These are phyloP conservation scores for Annulohypoxylon bovei DNA, from an alignment of 495 filamentous ascomycete genomes.

Conservation along the genomic window DNA sequence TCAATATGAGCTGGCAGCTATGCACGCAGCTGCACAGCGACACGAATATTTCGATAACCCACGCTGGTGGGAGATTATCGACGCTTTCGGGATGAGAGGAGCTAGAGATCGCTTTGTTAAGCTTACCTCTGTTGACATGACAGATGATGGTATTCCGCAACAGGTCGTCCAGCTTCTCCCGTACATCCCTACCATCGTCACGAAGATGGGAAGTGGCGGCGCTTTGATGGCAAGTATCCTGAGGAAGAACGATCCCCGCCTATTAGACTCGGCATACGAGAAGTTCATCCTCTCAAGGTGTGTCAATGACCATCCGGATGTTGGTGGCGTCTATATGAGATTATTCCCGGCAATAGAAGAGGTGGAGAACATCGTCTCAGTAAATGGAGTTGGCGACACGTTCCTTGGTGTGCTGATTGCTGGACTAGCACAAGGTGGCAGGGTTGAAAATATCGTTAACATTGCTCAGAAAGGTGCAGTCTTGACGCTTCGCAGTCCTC, in stretches of 20 bases:
- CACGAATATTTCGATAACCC: constrained; percentile 71
- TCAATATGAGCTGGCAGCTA: constrained; percentile 76
- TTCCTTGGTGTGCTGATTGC: constrained; percentile 84
- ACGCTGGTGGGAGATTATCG: constrained; percentile 82
- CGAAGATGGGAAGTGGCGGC: constrained; percentile 84
- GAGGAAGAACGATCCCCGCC: constrained; percentile 65
- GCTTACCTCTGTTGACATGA: constrained; percentile 67
- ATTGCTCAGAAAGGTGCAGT: constrained; percentile 80
- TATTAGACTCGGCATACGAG: constrained; percentile 68
- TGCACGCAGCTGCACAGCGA: constrained; percentile 72
- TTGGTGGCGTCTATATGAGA: constrained; percentile 88
- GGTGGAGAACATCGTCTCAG: constrained; percentile 80
- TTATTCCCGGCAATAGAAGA: constrained; percentile 74
- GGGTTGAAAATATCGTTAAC: constrained; percentile 60
- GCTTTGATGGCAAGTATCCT: constrained; percentile 80
- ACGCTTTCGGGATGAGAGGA: constrained; percentile 74
- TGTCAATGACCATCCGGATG: constrained; percentile 56
- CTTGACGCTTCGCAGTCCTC: constrained; percentile 74
- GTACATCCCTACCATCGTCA: constrained; percentile 80
- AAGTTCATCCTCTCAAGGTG: constrained; percentile 74
- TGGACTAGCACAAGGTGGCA: constrained; percentile 62
- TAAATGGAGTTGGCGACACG: constrained; percentile 95
- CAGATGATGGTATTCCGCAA: constrained; percentile 84
- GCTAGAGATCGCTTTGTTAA: constrained; percentile 70
- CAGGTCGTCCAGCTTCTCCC: constrained; percentile 87